These are phyloP conservation scores for Gilbertella persicaria DNA, from an alignment of 371 early-diverging fungal species.

Conservation along the genomic window DNA sequence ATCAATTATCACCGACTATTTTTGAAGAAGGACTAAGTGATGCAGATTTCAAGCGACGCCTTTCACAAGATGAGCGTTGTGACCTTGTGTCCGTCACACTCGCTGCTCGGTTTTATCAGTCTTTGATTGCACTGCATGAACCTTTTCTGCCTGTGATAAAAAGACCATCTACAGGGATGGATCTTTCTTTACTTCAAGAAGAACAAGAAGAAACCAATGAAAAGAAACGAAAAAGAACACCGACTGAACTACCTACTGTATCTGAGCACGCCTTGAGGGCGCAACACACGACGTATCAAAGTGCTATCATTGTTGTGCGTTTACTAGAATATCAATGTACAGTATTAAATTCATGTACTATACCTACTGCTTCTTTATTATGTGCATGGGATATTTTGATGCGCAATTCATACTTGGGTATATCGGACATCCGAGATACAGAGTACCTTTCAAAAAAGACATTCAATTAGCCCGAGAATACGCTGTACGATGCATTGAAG, in stretches of 20 bases:
- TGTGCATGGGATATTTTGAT: slow-evolving; percentile 40
- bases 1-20: slow-evolving; percentile 21
- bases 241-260: neutral
- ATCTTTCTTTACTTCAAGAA: neutral
- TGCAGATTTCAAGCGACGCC: slow-evolving; percentile 24
- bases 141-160: slow-evolving; percentile 32
- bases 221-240: slow-evolving; percentile 6
- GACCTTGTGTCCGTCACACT: slow-evolving; percentile 23
- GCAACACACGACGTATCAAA: slow-evolving; percentile 29
- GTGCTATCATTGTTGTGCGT: slow-evolving; percentile 31
- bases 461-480: slow-evolving; percentile 32
- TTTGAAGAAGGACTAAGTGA: slow-evolving; percentile 35
- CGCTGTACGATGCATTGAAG: slow-evolving; percentile 31
- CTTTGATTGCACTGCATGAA: slow-evolving; percentile 30
- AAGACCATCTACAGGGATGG: neutral
- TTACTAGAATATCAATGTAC: slow-evolving; percentile 33
- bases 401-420: slow-evolving; percentile 37
- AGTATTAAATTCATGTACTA: slow-evolving; percentile 20
- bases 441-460: slow-evolving; percentile 19
- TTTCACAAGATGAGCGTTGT: slow-evolving; percentile 20
- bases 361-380: slow-evolving; percentile 25
- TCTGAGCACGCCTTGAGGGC: slow-evolving; percentile 28
- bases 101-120: slow-evolving; percentile 29
- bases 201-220: neutral
- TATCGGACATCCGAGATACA: slow-evolving; percentile 12